Evolutionary conservation across 805 yeast species (phyloP), one percentile per base, ranked within the genome.

Genomic region (Candida anglica): DNA sequence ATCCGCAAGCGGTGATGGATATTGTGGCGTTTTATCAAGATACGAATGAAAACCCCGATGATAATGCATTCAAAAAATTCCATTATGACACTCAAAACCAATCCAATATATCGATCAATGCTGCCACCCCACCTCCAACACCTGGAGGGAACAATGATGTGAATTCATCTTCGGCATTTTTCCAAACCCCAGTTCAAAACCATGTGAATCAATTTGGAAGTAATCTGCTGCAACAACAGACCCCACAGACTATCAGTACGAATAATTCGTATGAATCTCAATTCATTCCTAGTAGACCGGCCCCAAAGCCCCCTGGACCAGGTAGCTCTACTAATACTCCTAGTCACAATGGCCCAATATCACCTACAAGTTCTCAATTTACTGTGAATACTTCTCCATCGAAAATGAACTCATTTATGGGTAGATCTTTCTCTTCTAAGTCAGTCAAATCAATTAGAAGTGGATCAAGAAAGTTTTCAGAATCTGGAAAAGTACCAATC

Each of bases 1-100:
- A 93, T 58, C 96, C 97, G 2, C 89, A 86, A 56, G 96, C 96
- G 1, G 95, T 93, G 4, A 83, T 83, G 71, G 95, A 87, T 50
- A 88, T 86, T 39, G 87, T 87, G 18, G 87, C 86, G 28, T 87
- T 87, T 53, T 87, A 87, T 57, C 86, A 80, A 49, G 83, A 79
- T 44, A 52, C 63, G 6, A 63, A 58, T 41, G 73, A 68, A 27
- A 63, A 64, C 38, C 51, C 62, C 2, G 73, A 69, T 28, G 71
- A 66, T 35, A 47, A 58, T 39, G 71, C 71, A 5, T 66, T 69
- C 43, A 62, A 56, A 44, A 69, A 69, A 39, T 69, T 69, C 48
- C 53, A 60, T 31, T 57, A 50, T 30, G 56, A 47, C 17, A n/a
- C n/a, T n/a, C n/a, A n/a, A n/a, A 42, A 50, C 27, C 42, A 38